A percentile compares a stretch with the other conserved stretches of the same genome.
phyloP scores from a whole-genome alignment of 352 stramenopile species.

The Phytophthora boehmeriae region DNA sequence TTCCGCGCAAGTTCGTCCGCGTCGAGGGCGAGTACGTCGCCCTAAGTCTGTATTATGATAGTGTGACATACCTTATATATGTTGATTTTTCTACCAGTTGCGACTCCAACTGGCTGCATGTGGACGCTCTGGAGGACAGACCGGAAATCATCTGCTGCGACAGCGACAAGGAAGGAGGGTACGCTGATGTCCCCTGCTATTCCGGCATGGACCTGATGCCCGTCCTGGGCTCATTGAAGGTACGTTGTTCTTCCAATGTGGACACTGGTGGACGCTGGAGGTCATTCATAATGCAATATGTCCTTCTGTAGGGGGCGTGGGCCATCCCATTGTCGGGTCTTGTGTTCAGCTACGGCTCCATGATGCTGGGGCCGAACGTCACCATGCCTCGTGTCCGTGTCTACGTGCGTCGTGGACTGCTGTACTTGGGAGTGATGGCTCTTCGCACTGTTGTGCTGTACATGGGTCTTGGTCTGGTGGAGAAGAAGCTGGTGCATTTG shows the following conservation, averaged over 20 bases:
- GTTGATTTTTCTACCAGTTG: constrained; percentile 41
- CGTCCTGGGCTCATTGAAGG: constrained; percentile 50
- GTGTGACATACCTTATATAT: too few species aligned
- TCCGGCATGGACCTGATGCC: constrained; percentile 63
- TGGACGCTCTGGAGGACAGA: constrained; percentile 28
- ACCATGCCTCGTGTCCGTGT: constrained; percentile 57
- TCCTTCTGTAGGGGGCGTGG: constrained; percentile 60
- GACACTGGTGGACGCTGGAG: neutral
- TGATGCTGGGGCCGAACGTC: constrained; percentile 63
- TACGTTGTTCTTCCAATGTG: constrained; percentile 11
- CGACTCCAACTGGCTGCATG: constrained; percentile 67
- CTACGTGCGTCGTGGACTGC: constrained; percentile 52
- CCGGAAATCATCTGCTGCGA: constrained; percentile 66
- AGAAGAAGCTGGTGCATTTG: constrained; percentile 46
- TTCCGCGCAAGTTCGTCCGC: constrained; percentile 73
- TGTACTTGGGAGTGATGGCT: constrained; percentile 70
- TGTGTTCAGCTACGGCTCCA: constrained; percentile 72
- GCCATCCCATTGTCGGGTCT: constrained; percentile 59
- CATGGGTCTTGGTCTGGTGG: constrained; percentile 55
- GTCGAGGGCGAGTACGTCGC: constrained; percentile 71
- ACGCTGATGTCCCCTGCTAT: constrained; percentile 58
- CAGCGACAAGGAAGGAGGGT: constrained; percentile 28
- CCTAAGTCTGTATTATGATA: too few species aligned
- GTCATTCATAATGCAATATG: too few species aligned
- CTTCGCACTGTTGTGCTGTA: constrained; percentile 76